Base-by-base conservation (phyloP, 2,329 filamentous ascomycete species). In the Fusarium sp. region DNA sequence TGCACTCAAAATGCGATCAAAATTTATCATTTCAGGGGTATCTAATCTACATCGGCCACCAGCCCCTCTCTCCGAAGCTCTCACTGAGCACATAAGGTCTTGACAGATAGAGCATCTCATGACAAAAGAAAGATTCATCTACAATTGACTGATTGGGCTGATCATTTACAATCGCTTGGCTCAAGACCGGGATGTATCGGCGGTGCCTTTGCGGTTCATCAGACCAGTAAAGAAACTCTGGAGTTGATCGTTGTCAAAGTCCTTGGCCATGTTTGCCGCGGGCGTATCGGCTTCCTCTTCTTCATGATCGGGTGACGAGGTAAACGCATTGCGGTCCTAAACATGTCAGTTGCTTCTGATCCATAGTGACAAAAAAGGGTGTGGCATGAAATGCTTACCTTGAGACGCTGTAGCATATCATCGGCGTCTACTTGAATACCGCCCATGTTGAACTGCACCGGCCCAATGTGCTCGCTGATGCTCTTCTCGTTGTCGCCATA, bases 401-500 rank as follows among this genome's bases (percentile, higher is more conserved):
- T 93, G 59, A 96, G 81, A 69, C 91, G 87, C 75, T 93, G 90
- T 55, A 97, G 79, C 90, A 96, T 95, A 71, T 97, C 93, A 72
- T 97, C 93, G 8, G 93, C 93, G 77, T 97, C 93, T 28, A 97
- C 91, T 74, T 97, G 93, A 63, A 99, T 97, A 49, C 95, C 95
- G 38, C 95, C 95, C 85, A 99, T 95, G 75, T 99, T 99, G 80
- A 98, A 97, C 73, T 97, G 93, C 64, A 97, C 93, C 1, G 93
- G 93, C 0, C 93, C 93, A 71, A 97, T 96, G 70, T 96, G 93
- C 71, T 94, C 91, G 68, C 88, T 89, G 51, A 85, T 81, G 62
- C 77, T 80, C 61, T 80, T 82, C 63, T 80, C 77, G 12, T 77
- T 77, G 19, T 76, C 76, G n/a, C 74, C 67, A 39, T 78, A 62